Base-by-base conservation (phyloP, 805 yeast genomes). In the Metschnikowia vanudenii region DNA sequence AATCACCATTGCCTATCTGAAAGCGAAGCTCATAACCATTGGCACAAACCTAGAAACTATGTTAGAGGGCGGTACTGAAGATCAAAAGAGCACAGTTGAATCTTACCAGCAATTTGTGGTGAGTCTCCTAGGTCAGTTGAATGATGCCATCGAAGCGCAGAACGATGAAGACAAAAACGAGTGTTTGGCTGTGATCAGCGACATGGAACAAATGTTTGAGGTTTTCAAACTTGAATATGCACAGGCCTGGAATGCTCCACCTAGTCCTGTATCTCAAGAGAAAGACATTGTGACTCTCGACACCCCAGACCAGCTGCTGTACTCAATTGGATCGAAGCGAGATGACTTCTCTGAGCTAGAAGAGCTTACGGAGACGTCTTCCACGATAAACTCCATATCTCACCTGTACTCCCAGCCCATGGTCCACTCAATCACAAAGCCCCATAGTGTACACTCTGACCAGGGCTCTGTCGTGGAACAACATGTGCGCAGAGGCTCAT, bases 131-230 rank as follows among this genome's bases (percentile, higher is more conserved):
- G 73, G 71, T 39, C 89, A 84, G 56, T 65, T 84, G 48, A 80
- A 81, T 45, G 67, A 64, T 13, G 79, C 85, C 2, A 76, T 81
- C 7, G 73, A 71, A 6, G 60, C 66, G 13, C 76, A 78, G 29
- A 86, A 84, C 55, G 72, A 75, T 16, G 75, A 78, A 35, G 78
- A 78, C 11, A 80, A 82, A 46, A 76, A 80, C 65, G 89, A 85
- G 58, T 84, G 88, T 54, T 69, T 84, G 45, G 80, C 81, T 0
- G 82, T 83, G 26, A 80, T 85, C 24, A 74, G 75, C 49, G 90
- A 84, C 53, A 82, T 85, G 64, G 90, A 84, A 57, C 76, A 81
- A 53, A 85, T 85, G 89, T 84, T 82, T 60, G 84, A 81, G 38
- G 75, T 80, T 0, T 71, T 62, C 54, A 71, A 69, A 49, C 52